Conservation (phyloP, 768 basidiomycete genomes). For the Tricholoma saponaceum region DNA sequence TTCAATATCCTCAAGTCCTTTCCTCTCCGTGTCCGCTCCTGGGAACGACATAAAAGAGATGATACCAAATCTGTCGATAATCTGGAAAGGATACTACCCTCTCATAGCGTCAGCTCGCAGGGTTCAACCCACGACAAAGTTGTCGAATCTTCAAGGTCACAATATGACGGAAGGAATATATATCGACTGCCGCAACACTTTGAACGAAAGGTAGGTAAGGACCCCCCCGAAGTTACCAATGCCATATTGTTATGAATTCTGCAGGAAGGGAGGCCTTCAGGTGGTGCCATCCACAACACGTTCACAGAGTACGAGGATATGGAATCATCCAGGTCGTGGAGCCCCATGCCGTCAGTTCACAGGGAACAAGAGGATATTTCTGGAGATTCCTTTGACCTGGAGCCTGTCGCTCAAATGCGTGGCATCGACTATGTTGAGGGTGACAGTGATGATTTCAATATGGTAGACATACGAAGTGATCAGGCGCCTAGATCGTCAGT, state of each 20-base stretch:
- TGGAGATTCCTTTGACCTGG: not conserved
- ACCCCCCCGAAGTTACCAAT: not conserved
- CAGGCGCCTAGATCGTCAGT: not conserved
- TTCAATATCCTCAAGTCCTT: constrained; percentile 2
- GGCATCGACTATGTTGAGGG: not conserved
- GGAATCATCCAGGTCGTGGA: constrained; percentile 22
- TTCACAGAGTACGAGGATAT: not conserved
- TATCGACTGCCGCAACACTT: not conserved
- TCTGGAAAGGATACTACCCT: not conserved
- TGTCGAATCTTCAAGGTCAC: not conserved
- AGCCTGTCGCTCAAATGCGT: not conserved
- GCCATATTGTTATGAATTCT: not conserved
- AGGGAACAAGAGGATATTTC: constrained; percentile 13
- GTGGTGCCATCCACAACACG: not conserved
- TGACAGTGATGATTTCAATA: not conserved
- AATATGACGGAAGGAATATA: not conserved
- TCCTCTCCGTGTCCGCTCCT: not conserved
- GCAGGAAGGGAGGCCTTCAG: not conserved
- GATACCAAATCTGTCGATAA: not conserved
- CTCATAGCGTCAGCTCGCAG: not conserved
- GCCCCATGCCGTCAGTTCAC: constrained; percentile 30
- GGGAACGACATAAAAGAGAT: not conserved
- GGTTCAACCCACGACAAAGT: not conserved
- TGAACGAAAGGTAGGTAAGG: not conserved
- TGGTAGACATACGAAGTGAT: not conserved